Evolutionary conservation across 2,329 filamentous ascomycete genomes (phyloP).

Genomic region (Cladophialophora immunda): DNA sequence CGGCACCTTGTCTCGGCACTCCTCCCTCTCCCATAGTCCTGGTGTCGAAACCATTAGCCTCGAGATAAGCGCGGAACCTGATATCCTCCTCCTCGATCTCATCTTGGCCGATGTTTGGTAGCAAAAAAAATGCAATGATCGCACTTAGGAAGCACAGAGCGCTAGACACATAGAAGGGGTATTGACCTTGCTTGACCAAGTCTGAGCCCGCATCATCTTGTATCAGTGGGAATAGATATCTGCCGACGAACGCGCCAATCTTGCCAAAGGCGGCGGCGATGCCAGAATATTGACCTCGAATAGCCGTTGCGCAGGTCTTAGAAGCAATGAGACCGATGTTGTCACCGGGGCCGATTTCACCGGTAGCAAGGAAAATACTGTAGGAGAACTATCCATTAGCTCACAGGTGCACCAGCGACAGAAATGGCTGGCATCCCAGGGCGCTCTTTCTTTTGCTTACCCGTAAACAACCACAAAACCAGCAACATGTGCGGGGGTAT

Average conservation of each 20-base stretch:
- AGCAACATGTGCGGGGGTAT: conserved; percentile 71
- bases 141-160: conserved; percentile 79
- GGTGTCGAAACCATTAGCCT: conserved; percentile 78
- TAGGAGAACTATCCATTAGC: no score
- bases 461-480: conserved; percentile 83
- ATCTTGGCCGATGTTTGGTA: conserved; percentile 78
- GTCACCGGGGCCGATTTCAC: conserved; percentile 85
- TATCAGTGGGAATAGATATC: conserved; percentile 76
- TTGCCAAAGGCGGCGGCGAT: conserved; percentile 58
- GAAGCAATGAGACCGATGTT: conserved; percentile 89
- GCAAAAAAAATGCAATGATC: conserved; percentile 68
- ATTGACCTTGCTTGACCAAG: conserved; percentile 71
- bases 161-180: conserved; percentile 88
- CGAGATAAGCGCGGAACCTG: conserved; percentile 77
- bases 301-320: conserved; percentile 86
- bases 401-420: no score
- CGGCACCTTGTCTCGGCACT: no score
- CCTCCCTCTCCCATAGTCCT: no score
- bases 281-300: conserved; percentile 77
- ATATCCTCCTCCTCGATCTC: conserved; percentile 82
- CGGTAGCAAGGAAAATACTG: conserved; percentile 77
- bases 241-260: conserved; percentile 80
- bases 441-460: no score
- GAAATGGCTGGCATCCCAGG: no score
- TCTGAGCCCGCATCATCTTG: conserved; percentile 67